A percentile compares a stretch with the other conserved stretches of the same genome.
These are phyloP conservation scores for Ampelomyces quisqualis DNA, from an alignment of 2,329 filamentous ascomycete genomes.

Conservation along the genomic window DNA sequence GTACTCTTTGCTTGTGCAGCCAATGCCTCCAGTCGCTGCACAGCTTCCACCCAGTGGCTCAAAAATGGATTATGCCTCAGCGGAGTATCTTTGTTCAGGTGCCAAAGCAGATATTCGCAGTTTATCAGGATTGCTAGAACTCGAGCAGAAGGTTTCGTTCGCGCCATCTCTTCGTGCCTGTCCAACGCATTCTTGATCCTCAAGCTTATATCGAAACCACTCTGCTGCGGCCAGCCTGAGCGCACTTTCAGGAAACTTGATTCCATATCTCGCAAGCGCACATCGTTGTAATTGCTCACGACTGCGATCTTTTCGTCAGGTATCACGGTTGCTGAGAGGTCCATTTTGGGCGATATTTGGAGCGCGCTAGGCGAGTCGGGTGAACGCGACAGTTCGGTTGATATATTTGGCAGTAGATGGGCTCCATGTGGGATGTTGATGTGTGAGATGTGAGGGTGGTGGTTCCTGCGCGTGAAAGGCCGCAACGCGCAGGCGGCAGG, in stretches of 20 bases:
- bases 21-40: constrained; percentile 20
- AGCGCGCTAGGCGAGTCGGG: constrained; percentile 20
- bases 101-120: constrained; percentile 42
- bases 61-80: constrained; percentile 44
- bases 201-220: constrained; percentile 32
- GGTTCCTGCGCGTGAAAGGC: constrained; percentile 16
- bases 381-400: constrained; percentile 11
- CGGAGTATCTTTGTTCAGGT: constrained; percentile 29
- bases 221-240: too few species aligned
- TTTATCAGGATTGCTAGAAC: constrained; percentile 34
- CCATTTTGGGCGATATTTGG: constrained; percentile 27
- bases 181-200: constrained; percentile 39
- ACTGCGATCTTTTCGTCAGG: constrained; percentile 23
- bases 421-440: constrained; percentile 23
- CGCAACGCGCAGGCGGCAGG: constrained; percentile 12
- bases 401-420: constrained; percentile 8
- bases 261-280: constrained; percentile 16
- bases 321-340: constrained; percentile 27
- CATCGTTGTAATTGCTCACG: constrained; percentile 22
- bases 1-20: background rate
- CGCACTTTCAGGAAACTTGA: too few species aligned
- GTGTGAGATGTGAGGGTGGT: constrained; percentile 17
- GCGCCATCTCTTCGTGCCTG: constrained; percentile 22
- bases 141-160: constrained; percentile 19
- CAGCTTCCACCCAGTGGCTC: constrained; percentile 44